Percentiles rank a stretch among this genome's conserved stretches.
Evolutionary conservation across 306 rosid species (phyloP).

Genomic region (Spatholobus suberectus): DNA sequence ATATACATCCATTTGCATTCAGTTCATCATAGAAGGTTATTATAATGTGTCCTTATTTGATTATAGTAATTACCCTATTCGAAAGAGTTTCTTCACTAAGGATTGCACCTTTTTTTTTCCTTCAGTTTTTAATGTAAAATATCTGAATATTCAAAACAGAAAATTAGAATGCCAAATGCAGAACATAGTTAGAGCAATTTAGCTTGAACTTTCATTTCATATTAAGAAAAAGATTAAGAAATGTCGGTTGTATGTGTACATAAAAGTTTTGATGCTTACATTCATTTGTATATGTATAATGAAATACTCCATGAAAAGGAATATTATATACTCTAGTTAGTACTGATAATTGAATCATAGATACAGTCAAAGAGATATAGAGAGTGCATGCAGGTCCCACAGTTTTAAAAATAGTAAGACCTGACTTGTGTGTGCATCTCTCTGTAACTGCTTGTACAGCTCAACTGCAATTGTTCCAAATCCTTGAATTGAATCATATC

Average conservation of each 20-base stretch:
- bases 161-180: neutral
- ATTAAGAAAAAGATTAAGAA: neutral
- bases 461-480: slow-evolving; percentile 19
- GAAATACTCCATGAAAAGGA: slow-evolving; percentile 27
- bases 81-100: neutral
- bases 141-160: neutral
- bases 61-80: neutral
- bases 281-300: neutral
- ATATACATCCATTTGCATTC: neutral
- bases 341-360: slow-evolving; percentile 6
- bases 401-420: neutral
- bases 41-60: neutral
- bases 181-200: neutral
- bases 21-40: neutral
- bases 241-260: neutral
- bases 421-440: neutral
- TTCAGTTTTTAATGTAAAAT: neutral
- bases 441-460: slow-evolving; percentile 31
- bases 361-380: slow-evolving; percentile 2
- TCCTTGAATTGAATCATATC: slow-evolving; percentile 1
- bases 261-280: neutral
- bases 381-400: neutral
- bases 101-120: neutral
- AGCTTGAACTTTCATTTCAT: neutral
- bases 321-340: neutral